These are phyloP conservation scores for Globisporangium parvum DNA, from an alignment of 352 stramenopile species.

Conservation along the genomic window DNA sequence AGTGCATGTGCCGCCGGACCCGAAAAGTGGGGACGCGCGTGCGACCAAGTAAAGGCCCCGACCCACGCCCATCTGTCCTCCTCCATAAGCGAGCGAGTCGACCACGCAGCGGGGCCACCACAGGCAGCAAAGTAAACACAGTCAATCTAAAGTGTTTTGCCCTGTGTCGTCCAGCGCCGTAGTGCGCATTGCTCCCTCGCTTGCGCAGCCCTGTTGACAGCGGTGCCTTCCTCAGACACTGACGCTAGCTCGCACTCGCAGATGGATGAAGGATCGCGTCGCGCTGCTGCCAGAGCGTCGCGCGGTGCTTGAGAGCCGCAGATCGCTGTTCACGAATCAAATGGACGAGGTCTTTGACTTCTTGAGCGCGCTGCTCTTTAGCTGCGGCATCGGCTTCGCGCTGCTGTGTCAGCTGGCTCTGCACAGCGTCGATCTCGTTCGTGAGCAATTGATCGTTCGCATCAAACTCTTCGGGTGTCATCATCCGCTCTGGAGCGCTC, in stretches of 20 bases:
- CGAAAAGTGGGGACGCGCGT: not conserved
- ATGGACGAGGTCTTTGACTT: conserved; percentile 27
- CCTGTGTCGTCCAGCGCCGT: conserved; percentile 2
- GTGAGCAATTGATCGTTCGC: conserved; percentile 23
- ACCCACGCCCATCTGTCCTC: not conserved
- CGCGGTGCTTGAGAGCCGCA: conserved; percentile 24
- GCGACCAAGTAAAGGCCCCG: conserved; percentile 6
- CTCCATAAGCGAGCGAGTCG: conserved; percentile 6
- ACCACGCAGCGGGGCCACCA: conserved; percentile 1
- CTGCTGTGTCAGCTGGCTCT: conserved; percentile 23
- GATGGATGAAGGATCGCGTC: conserved; percentile 7
- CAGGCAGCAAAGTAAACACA: conserved; percentile 9
- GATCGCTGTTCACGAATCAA: conserved; percentile 30
- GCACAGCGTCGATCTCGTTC: conserved; percentile 20
- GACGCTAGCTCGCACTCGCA: not conserved
- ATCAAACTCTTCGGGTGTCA: conserved; percentile 20
- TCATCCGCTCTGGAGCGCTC: conserved; percentile 3
- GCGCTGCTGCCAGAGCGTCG: conserved; percentile 22
- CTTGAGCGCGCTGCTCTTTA: conserved; percentile 28
- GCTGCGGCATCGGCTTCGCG: conserved; percentile 18
- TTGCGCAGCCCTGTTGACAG: no score
- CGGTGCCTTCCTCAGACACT: not conserved
- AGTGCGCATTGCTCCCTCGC: no score
- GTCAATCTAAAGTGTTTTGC: conserved; percentile 12
- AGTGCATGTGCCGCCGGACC: conserved; percentile 1